Evolutionary conservation across 2,329 filamentous ascomycete species (phyloP), one percentile per base, ranked within the genome.

Genomic region (Cladophialophora yegresii): DNA sequence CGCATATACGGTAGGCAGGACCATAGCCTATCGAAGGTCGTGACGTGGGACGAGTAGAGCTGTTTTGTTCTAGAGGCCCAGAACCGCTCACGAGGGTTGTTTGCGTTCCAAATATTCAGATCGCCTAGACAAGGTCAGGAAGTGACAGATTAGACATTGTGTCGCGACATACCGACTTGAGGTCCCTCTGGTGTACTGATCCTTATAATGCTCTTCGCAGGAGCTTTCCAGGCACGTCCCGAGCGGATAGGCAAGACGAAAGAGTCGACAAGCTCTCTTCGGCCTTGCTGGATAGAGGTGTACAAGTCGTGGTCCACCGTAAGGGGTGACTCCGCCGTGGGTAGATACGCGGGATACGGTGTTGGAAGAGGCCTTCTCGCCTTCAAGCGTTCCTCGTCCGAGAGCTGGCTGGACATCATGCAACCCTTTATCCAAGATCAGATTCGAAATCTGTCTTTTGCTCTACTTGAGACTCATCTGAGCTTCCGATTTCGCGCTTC

Each of bases 61-160:
- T 96, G 91, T 63, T 88, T 84, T 12, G 91, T 95, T 43, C 91
- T 84, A 0, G 86, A 82, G 0, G 91, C 91, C 91, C 91, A 96
- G 79, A 96, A 91, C 49, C 87, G 83, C 75, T 96, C 91, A 13
- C 90, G 85, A 0, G 90, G 89, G 75, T 95, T 92, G 67, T 87
- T 79, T 4, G 83, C 81, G 71, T 89, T 91, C 89, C 90, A 96
- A 71, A 95, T 83, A 75, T 96, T 96, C 20, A 95, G 79, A 71
- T 95, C 91, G 60, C 90, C 89, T 71, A 40, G 54, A 32, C 8
- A 49, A 33, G 49, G 55, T 63, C 16, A 65, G 47, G 54, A 22
- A n/a, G 1, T 33, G 45, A 63, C 20, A 22, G 4, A 6, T 26
- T 16, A 23, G 8, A 22, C 6, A 28, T 16, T n/a, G 45, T 26